phyloP scores from a whole-genome alignment of 2,329 filamentous ascomycete species.

The Berkeleyomyces rouxiae region DNA sequence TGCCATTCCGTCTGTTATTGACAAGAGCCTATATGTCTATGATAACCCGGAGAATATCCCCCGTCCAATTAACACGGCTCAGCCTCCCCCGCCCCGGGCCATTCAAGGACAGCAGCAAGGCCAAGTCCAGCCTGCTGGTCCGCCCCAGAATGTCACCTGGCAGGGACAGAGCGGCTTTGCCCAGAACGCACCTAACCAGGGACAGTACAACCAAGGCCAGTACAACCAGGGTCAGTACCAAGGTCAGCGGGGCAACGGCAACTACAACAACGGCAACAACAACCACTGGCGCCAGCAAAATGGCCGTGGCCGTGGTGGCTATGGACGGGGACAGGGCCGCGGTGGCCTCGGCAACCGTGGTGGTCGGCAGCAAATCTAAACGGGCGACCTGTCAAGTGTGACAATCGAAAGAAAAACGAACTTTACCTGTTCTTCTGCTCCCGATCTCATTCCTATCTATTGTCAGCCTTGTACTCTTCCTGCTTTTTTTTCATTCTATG shows the following conservation, averaged over 20 bases:
- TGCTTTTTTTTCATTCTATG: neutral
- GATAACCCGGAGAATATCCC: conserved; percentile 92
- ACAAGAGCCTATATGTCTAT: conserved; percentile 97
- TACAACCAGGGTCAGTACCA: neutral
- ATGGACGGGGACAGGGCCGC: conserved; percentile 18
- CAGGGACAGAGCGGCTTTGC: conserved; percentile 9
- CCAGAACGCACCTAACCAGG: neutral
- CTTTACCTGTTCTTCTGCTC: neutral
- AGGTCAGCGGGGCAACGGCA: neutral
- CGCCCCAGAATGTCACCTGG: conserved; percentile 10
- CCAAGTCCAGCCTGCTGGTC: conserved; percentile 9
- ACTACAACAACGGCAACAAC: conserved; percentile 4
- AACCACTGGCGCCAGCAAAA: conserved; percentile 11
- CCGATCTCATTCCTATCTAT: neutral
- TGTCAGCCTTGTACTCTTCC: neutral
- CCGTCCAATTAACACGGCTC: conserved; percentile 45
- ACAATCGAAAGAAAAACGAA: neutral
- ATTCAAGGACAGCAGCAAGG: conserved; percentile 8
- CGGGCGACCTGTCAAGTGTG: neutral
- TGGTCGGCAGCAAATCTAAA: conserved; percentile 8
- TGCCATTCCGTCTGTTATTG: conserved; percentile 83
- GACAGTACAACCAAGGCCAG: neutral
- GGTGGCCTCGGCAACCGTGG: conserved; percentile 16
- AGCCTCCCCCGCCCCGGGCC: conserved; percentile 16
- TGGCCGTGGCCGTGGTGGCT: conserved; percentile 15